phyloP scores from a whole-genome alignment of 805 yeast species.

The Cyberlindnera euphorbiiphila region DNA sequence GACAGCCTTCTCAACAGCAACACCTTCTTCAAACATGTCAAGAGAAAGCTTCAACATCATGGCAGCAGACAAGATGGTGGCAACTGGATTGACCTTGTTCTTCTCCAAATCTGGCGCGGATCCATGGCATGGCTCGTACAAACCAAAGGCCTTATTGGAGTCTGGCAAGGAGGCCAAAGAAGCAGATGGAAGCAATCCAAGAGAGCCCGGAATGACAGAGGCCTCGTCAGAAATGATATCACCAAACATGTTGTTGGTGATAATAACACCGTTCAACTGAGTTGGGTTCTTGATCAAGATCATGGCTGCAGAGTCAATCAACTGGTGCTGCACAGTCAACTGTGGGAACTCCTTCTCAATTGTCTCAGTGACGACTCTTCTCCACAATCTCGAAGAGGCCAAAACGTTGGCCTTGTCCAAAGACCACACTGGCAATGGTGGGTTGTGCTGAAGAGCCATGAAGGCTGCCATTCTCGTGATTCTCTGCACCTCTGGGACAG shows the following conservation, averaged over 20 bases:
- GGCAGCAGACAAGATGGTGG: constrained; percentile 92
- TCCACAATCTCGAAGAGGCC: constrained; percentile 95
- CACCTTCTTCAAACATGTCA: constrained; percentile 78
- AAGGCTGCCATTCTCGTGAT: constrained; percentile 98
- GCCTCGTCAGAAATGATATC: constrained; percentile 98
- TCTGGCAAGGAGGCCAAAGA: constrained; percentile 97
- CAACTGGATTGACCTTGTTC: constrained; percentile 92
- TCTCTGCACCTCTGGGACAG: constrained; percentile 89
- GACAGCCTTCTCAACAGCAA: constrained; percentile 86
- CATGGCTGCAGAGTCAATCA: constrained; percentile 99
- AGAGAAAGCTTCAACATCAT: constrained; percentile 95
- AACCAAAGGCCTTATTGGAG: constrained; percentile 88
- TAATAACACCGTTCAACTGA: constrained; percentile 84
- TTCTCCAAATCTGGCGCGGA: constrained; percentile 91
- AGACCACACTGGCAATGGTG: constrained; percentile 95
- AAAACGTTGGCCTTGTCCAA: constrained; percentile 96
- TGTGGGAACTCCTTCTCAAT: constrained; percentile 88
- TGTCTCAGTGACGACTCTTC: constrained; percentile 85
- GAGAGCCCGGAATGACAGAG: constrained; percentile 94
- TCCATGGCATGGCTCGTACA: constrained; percentile 98
- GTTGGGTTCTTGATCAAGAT: constrained; percentile 90
- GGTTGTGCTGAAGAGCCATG: constrained; percentile 86
- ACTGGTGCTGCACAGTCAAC: constrained; percentile 82
- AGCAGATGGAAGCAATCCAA: constrained; percentile 92
- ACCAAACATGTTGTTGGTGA: constrained; percentile 97